Conservation (phyloP, 2,329 filamentous ascomycete species). For the Neocucurbitaria cava region DNA sequence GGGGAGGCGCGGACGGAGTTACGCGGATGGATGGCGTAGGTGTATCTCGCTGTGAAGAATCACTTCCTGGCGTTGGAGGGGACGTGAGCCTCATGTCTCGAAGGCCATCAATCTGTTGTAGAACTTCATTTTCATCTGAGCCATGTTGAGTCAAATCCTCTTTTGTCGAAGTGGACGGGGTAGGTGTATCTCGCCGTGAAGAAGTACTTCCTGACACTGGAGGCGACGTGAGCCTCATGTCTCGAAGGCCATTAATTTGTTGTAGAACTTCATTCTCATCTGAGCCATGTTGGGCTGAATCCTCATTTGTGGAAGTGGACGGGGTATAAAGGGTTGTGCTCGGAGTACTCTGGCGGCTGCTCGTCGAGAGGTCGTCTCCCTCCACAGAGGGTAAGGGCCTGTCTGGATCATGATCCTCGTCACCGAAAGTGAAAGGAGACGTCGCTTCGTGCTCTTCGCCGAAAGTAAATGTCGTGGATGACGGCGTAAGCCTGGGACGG, state of each 20-base stretch:
- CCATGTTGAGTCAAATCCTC: background rate
- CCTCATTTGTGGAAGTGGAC: constrained; percentile 4
- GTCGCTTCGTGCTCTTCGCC: constrained; percentile 3
- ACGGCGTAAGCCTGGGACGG: constrained; percentile 3
- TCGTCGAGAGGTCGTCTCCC: constrained; percentile 1
- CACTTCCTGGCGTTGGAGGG: background rate
- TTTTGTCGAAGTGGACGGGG: constrained; percentile 14
- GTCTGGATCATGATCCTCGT: constrained; percentile 11
- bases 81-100: constrained; percentile 10
- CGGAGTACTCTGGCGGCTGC: constrained; percentile 7
- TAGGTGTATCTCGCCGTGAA: constrained; percentile 5
- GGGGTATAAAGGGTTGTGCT: constrained; percentile 9
- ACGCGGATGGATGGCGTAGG: constrained; percentile 15
- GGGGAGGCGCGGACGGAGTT: constrained; percentile 5
- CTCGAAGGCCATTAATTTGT: constrained; percentile 1
- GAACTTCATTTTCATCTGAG: background rate
- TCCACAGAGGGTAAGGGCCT: constrained; percentile 18
- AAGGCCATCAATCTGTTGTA: constrained; percentile 4
- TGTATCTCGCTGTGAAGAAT: constrained; percentile 2
- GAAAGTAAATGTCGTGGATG: constrained; percentile 2
- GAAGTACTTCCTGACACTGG: background rate
- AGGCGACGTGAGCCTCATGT: constrained; percentile 10
- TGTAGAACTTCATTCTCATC: constrained; percentile 1
- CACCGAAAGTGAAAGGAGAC: constrained; percentile 1
- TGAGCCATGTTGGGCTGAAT: background rate